These are phyloP conservation scores for Bombardia bombarda DNA, from an alignment of 495 filamentous ascomycete genomes.

Conservation along the genomic window DNA sequence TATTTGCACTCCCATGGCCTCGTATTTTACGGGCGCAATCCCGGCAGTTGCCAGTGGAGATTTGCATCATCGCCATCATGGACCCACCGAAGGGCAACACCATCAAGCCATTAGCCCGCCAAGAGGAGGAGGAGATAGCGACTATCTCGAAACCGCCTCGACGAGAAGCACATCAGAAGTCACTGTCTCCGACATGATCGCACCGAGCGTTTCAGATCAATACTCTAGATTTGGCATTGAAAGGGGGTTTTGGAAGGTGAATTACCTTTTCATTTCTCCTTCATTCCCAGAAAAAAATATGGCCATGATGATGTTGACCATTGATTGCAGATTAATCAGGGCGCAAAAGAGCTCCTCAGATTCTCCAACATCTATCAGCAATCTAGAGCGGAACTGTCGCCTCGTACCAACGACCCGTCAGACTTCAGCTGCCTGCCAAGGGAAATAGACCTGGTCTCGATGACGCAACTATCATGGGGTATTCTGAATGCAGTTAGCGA, in stretches of 20 bases:
- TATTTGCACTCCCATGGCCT: too few relatives aligned
- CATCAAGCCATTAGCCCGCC: too few relatives aligned
- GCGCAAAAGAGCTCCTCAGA: constrained; percentile 12
- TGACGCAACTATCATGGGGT: constrained; percentile 13
- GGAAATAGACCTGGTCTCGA: constrained; percentile 15
- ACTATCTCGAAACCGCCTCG: not conserved
- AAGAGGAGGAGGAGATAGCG: too few relatives aligned
- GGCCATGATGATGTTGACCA: not conserved
- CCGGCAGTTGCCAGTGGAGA: too few relatives aligned
- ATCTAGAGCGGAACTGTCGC: not conserved
- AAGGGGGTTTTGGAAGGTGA: constrained; percentile 14
- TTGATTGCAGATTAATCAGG: constrained; percentile 2
- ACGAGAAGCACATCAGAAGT: not conserved
- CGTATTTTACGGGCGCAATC: too few relatives aligned
- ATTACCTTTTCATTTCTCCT: not conserved
- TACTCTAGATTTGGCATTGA: constrained; percentile 9
- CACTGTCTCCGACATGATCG: not conserved
- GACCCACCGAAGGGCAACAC: too few relatives aligned
- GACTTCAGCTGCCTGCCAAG: constrained; percentile 4
- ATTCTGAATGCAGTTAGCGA: constrained; percentile 12
- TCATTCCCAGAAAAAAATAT: not conserved
- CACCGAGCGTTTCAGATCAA: too few relatives aligned
- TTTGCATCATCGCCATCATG: too few relatives aligned
- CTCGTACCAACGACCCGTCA: not conserved
- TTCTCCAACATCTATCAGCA: constrained; percentile 8